Percentiles rank a stretch among this genome's conserved stretches.
Conservation (phyloP, 352 stramenopile species). For the Phytophthora podocarpi region DNA sequence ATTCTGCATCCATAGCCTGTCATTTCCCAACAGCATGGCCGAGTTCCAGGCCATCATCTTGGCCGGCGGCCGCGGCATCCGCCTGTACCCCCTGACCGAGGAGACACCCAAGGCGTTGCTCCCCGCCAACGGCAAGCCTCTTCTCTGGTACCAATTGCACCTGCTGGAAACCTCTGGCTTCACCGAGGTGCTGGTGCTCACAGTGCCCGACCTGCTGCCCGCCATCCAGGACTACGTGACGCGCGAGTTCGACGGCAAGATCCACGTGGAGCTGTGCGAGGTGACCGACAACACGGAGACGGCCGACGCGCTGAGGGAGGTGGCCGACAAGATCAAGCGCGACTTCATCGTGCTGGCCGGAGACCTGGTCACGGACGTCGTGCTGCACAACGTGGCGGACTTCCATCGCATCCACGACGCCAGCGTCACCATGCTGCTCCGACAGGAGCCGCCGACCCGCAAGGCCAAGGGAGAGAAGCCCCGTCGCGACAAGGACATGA, state of each 20-base stretch:
- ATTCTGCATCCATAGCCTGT: slow-evolving; percentile 6
- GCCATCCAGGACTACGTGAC: slow-evolving; percentile 80
- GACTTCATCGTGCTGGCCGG: slow-evolving; percentile 86
- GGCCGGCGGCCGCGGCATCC: slow-evolving; percentile 77
- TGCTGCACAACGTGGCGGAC: slow-evolving; percentile 83
- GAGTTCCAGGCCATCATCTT: slow-evolving; percentile 89
- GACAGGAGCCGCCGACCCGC: slow-evolving; percentile 42
- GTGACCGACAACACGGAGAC: slow-evolving; percentile 79
- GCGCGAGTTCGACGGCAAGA: slow-evolving; percentile 81
- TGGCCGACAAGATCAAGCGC: slow-evolving; percentile 78
- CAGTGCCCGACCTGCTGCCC: slow-evolving; percentile 58
- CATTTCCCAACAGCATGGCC: slow-evolving; percentile 45
- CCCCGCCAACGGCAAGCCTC: slow-evolving; percentile 59
- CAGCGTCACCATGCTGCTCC: slow-evolving; percentile 84
- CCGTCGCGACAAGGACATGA: slow-evolving; percentile 81
- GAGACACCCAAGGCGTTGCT: slow-evolving; percentile 79
- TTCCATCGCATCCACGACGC: slow-evolving; percentile 85
- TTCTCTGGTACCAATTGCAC: slow-evolving; percentile 86
- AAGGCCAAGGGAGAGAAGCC: slow-evolving; percentile 73
- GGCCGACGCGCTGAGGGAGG: slow-evolving; percentile 68
- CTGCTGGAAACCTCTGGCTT: slow-evolving; percentile 84
- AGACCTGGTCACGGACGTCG: slow-evolving; percentile 79
- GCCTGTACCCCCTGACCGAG: slow-evolving; percentile 79
- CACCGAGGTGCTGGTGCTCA: slow-evolving; percentile 76
- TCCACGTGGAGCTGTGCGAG: slow-evolving; percentile 76